Base-by-base conservation (phyloP, 1,284 basidiomycete species). In the Phenoliferia sp. region DNA sequence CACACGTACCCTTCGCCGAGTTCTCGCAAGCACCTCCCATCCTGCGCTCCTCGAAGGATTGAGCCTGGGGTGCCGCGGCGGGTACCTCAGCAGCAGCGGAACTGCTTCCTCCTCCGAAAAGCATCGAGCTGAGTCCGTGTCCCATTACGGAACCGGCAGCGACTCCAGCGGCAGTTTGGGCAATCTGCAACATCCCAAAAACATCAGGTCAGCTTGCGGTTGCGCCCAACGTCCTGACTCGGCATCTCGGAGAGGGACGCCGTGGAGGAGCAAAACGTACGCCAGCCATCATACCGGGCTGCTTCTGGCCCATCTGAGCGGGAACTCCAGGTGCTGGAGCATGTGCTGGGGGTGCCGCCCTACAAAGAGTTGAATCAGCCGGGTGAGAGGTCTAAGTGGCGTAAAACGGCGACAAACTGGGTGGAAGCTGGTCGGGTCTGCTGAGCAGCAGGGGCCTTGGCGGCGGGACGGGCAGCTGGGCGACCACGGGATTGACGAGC, bases 61-160 rank as follows among this genome's bases (percentile, higher is more conserved):
- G 75, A 54, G 78, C 74, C 59, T 79, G 77, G 67, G 80, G 76
- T 39, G 78, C 77, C 17, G 75, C 77, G 1, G 77, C 74, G 9
- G 81, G 79, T 29, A 79, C 78, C 31, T 74, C 69, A 2, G 74
- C 66, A 26, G 63, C 74, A 4, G 76, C 69, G 31, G 75, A 76
- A 36, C 77, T 76, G 61, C 78, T 76, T 32, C 74, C 74, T 58
- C 81, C 80, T 28, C 84, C 84, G 68, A 84, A 85, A 58, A 85
- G 79, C 79, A 84, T 84, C 79, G 79, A 82, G 64, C 77, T 79
- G 69, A 85, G 79, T 56, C 83, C 84, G 77, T 85, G 84, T 36
- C 83, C 84, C 57, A 85, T 78, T 60, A 83, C 82, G 10, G 82
- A 83, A 55, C 80, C 81, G 34, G 84, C 80, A 48, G 82, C 84